These are phyloP conservation scores for Lagenidium sp. DNA, from an alignment of 352 stramenopile genomes.

Conservation along the genomic window DNA sequence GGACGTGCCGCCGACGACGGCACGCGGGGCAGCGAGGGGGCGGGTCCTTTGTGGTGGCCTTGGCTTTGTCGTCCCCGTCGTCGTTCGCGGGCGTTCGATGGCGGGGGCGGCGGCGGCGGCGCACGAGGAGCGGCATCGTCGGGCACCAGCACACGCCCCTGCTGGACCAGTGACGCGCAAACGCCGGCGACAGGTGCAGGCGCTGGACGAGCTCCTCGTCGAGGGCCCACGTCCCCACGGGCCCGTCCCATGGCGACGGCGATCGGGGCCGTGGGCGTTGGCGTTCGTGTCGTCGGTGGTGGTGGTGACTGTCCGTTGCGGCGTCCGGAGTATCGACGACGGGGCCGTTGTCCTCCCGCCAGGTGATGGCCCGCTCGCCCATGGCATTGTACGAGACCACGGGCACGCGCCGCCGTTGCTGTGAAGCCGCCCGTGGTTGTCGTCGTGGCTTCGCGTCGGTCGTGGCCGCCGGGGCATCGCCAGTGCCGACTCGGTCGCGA, in stretches of 20 bases:
- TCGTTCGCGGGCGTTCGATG: background rate
- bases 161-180: background rate
- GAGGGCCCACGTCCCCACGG: too few species aligned
- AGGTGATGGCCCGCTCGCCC: slow-evolving; percentile 54
- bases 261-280: background rate
- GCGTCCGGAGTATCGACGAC: too few species aligned
- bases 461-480: too few species aligned
- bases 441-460: too few species aligned
- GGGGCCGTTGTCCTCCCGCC: slow-evolving; percentile 13
- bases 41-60: slow-evolving; percentile 4
- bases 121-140: background rate
- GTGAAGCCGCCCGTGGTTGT: too few species aligned
- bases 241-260: background rate
- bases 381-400: slow-evolving; percentile 60
- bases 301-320: too few species aligned
- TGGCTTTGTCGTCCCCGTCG: background rate
- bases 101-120: too few species aligned
- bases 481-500: background rate
- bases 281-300: background rate
- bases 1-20: slow-evolving; percentile 12
- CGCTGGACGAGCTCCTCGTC: background rate
- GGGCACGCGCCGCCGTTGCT: too few species aligned
- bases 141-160: background rate
- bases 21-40: slow-evolving; percentile 3
- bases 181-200: background rate